phyloP scores from a whole-genome alignment of 345 rosid genomes.

The Bretschneidera sinensis region DNA sequence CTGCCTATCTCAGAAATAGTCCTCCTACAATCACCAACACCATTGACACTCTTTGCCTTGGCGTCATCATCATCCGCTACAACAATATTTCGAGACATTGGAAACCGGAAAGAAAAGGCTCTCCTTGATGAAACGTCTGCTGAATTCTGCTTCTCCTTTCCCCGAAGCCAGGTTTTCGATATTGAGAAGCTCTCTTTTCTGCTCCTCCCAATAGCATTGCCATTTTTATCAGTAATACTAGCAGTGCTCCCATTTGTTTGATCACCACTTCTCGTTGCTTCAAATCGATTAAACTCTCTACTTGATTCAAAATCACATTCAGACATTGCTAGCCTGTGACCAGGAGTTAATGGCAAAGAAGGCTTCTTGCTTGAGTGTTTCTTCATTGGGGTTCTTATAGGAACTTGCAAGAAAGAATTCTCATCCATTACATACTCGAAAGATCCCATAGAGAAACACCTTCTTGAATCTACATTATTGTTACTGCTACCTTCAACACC shows the following conservation, averaged over 20 bases:
- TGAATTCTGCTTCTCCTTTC: conserved; percentile 45
- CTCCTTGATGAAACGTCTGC: conserved; percentile 45
- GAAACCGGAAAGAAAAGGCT: conserved; percentile 61
- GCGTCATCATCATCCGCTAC: no score
- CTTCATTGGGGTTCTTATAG: conserved; percentile 56
- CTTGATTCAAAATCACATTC: conserved; percentile 62
- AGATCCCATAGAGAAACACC: conserved; percentile 98
- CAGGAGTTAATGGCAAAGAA: conserved; percentile 45
- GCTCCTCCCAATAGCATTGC: conserved; percentile 23
- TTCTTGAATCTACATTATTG: conserved; percentile 52
- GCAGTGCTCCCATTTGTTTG: conserved; percentile 6
- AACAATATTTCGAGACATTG: conserved; percentile 22
- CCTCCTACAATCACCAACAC: not conserved
- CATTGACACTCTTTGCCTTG: conserved; percentile 23
- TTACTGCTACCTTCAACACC: conserved; percentile 41
- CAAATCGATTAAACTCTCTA: conserved; percentile 47
- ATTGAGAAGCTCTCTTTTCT: conserved; percentile 75
- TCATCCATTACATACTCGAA: conserved; percentile 93
- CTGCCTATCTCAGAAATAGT: conserved; percentile 31
- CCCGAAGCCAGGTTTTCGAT: conserved; percentile 84
- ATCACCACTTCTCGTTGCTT: conserved; percentile 21
- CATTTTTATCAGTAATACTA: conserved; percentile 16
- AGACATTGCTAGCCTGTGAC: conserved; percentile 66
- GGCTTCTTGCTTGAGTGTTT: conserved; percentile 53
- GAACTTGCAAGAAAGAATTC: conserved; percentile 64